These are phyloP conservation scores for Raffaelea ambrosiae DNA, from an alignment of 2,329 filamentous ascomycete genomes.

Conservation along the genomic window DNA sequence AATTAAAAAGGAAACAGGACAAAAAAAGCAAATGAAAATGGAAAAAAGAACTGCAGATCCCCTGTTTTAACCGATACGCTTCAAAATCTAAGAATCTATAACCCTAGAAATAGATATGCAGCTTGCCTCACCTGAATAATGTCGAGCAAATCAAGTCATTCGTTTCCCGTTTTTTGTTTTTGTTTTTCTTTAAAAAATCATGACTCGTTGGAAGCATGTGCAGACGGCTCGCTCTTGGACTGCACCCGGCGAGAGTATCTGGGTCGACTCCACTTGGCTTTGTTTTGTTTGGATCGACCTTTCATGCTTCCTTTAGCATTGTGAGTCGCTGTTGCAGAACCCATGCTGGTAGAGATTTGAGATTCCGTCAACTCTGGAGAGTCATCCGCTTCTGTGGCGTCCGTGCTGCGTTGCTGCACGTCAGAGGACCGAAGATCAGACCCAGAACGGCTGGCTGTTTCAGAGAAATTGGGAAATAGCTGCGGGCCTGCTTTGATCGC, in stretches of 20 bases:
- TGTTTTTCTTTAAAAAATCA: background rate
- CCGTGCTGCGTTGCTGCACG: conserved; percentile 8
- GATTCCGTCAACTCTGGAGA: background rate
- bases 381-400: conserved; percentile 6
- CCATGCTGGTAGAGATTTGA: background rate
- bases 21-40: background rate
- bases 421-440: background rate
- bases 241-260: conserved; percentile 35
- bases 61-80: background rate
- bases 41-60: background rate
- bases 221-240: conserved; percentile 33
- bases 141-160: background rate
- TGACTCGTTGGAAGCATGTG: background rate
- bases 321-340: background rate
- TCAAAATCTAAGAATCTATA: background rate
- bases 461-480: no score
- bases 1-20: background rate
- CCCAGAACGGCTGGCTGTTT: conserved; percentile 3
- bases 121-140: background rate
- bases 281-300: conserved; percentile 7
- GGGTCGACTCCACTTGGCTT: conserved; percentile 13
- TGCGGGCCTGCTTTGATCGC: no score
- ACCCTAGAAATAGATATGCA: background rate
- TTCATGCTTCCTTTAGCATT: conserved; percentile 8
- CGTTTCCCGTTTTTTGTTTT: background rate